Evolutionary conservation across 768 basidiomycete species (phyloP), one percentile per base, ranked within the genome.

Genomic region (Xerocomus potaroensis): DNA sequence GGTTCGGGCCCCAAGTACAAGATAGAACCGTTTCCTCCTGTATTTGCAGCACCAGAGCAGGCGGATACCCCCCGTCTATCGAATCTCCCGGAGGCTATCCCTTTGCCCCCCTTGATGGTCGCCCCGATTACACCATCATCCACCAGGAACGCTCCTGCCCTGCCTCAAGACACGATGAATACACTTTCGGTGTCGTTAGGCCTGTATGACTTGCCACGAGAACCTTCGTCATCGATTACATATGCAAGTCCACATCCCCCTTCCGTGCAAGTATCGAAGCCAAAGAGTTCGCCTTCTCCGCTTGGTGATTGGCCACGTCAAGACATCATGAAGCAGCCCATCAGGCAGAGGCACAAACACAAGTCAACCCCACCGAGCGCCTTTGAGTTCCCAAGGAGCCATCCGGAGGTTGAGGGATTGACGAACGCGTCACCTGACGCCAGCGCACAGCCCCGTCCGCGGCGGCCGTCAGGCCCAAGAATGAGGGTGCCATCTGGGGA

Each of bases 241-340:
- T 73, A 75, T 46, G 57, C 67, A 3, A 54, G 61, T 30, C 49
- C 66, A 38, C 50, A 64, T 43, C 61, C 58, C 44, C 46, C 58
- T 5, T 45, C 60, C n/a, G 45, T 48, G 38, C 45, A 48, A 0
- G 21, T 36, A 18, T 31, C 44, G 46, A 46, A 32, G 39, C 45
- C 51, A 38, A 49, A 50, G 47, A 27, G 5, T 34, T 66, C 69
- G 12, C 72, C 77, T 24, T 66, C 73, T 22, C 76, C 75, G 3
- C 61, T 82, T 1, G 76, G 78, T 15, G 63, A 76, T 27, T 81
- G 81, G 80, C 81, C 79, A 30, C 73, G 75, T 18, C 54, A 58
- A 10, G 72, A 80, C 51, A 34, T 59, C 32, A 58, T 66, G 62
- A 51, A 58, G 36, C 50, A 49, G 21, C 60, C 69, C 40, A 46